Evolutionary conservation across 2,329 filamentous ascomycete species (phyloP), one percentile per base, ranked within the genome.

Genomic region (Atkinsonella texensis): DNA sequence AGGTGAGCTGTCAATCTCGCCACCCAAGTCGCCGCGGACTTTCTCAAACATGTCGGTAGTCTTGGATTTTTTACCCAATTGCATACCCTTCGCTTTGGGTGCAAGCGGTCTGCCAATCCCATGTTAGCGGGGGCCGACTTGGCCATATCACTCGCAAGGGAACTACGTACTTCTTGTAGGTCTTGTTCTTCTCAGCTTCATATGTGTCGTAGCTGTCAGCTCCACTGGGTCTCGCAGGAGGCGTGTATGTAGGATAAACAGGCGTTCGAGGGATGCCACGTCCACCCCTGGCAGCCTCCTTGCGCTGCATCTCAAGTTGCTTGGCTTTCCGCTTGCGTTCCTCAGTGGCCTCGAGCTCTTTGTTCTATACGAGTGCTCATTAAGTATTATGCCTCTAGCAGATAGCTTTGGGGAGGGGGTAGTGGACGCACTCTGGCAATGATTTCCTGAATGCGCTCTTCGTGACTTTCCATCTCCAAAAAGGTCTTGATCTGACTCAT

Each of bases 401-500:
- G 28, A 28, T 28, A 28, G 28, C 28, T 28, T 28, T 6, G 7
- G 28, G 1, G 28, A 28, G 28, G 18, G 23, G 8, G 12, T 32
- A 35, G 41, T 9, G 20, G 44, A 41, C 76, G 56, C 81, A 91
- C 87, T 67, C 89, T 79, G 56, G 89, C 89, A 65, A 96, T 96
- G 57, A 96, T 98, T 66, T 96, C 93, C 70, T 98, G 93, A 60
- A 98, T 97, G 65, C 93, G 84, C 77, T 98, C 93, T 71, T 98
- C 94, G 64, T 98, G 93, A 70, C 86, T 93, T 70, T 98, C 93
- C 93, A 98, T 98, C 65, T 97, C 94, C 60, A 98, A 71, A 76
- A 98, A 98, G 2, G 93, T 96, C 79, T 94, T 96, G 75, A 98
- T 98, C 72, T 98, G 94, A 70, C 84, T 88, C 62, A 98, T 81